Evolutionary conservation across 2,329 filamentous ascomycete genomes (phyloP).

Genomic region (Lasiodiplodia citricola): DNA sequence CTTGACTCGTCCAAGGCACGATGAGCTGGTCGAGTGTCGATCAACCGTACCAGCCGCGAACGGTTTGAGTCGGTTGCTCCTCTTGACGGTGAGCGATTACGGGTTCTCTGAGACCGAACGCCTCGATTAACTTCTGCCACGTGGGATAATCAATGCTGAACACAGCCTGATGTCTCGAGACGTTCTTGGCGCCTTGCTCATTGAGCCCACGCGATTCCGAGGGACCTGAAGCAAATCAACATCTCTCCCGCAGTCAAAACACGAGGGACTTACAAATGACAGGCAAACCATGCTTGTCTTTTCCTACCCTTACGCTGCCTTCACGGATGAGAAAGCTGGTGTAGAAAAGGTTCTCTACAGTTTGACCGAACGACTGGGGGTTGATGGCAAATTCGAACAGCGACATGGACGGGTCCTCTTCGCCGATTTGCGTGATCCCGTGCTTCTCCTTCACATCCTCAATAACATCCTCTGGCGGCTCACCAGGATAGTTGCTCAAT

Average conservation of each 20-base stretch:
- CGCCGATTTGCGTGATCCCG: conserved; percentile 62
- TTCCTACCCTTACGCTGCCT: conserved; percentile 74
- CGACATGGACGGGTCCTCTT: conserved; percentile 68
- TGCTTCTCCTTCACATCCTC: conserved; percentile 66
- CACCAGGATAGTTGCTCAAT: conserved; percentile 41
- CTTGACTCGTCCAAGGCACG: background rate
- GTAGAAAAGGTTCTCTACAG: conserved; percentile 96
- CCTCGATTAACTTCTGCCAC: conserved; percentile 78
- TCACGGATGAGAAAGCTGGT: conserved; percentile 93
- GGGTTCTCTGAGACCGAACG: conserved; percentile 75
- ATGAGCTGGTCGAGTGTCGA: no score
- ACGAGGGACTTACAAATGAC: conserved; percentile 70
- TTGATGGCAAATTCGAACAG: conserved; percentile 90
- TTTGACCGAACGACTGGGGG: conserved; percentile 88
- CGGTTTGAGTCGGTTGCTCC: conserved; percentile 56
- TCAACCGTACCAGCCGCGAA: conserved; percentile 70
- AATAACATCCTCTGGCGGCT: conserved; percentile 46
- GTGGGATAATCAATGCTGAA: conserved; percentile 84
- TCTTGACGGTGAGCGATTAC: conserved; percentile 85
- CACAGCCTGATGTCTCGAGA: conserved; percentile 75
- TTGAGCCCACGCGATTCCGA: conserved; percentile 55
- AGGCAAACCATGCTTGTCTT: conserved; percentile 77
- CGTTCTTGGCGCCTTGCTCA: conserved; percentile 63
- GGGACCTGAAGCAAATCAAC: conserved; percentile 41
- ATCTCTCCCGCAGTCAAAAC: background rate